Evolutionary conservation across 371 early-diverging fungal genomes (phyloP), one percentile per base, ranked within the genome.

Genomic region (Dinochytrium kinnereticum): DNA sequence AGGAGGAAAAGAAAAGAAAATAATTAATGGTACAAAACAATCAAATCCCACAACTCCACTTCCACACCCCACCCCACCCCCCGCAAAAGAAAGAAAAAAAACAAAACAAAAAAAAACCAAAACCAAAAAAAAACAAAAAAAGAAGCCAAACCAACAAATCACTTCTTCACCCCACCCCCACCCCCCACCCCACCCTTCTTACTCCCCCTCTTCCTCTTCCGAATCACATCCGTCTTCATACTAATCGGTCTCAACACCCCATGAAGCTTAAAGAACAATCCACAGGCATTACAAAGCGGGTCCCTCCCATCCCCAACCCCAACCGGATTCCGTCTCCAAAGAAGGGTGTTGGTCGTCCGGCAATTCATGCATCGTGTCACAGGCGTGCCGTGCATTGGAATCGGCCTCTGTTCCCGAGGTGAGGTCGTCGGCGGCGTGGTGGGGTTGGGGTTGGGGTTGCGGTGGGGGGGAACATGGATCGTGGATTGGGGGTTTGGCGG

Each of bases 241-340:
- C 72, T 75, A 34, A 84, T 68, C 2, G 86, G 86, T 38, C 86
- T 49, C 19, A 72, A 55, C 7, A 81, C 76, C 38, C 82, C 82
- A 78, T 85, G 86, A 33, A 85, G 76, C 73, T 85, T 91, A 76
- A 81, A 87, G 75, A 90, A 92, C 24, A 91, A 80, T n/a, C 92
- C 91, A 73, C 92, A 92, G 0, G 92, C 92, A 75, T 85, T 85
- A 68, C 86, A 85, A 26, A 95, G 88, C 21, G 89, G 88, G 61
- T 91, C 89, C 38, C 95, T 94, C 15, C 84, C 85, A 50, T 28
- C n/a, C 15, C 36, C 61, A 24, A 26, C 7, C 26, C 5, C 26
- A 5, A 53, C 5, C 5, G 88, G 90, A 70, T 94, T 92, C 68
- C 94, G 84, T 34, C 98, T 81, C 94, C 98, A 98, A n/a, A 95